A percentile compares a stretch with the other conserved stretches of the same genome.
phyloP scores from a whole-genome alignment of 805 yeast genomes.

The Metschnikowia kunwiensis region DNA sequence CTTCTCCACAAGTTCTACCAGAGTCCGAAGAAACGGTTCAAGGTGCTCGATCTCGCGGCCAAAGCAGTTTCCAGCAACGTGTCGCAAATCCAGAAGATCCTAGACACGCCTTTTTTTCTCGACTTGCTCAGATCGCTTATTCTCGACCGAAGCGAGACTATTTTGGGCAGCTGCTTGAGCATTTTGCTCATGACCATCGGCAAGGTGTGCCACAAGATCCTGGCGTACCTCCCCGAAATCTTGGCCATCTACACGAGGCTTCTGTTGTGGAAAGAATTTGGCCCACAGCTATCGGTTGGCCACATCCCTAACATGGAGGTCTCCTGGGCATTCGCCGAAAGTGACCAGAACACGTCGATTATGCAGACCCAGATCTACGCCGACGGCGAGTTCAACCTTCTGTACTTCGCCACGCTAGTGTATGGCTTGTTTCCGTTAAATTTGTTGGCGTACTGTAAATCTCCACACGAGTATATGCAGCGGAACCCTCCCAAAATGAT shows the following conservation, averaged over 20 bases:
- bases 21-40: conserved; percentile 34
- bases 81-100: conserved; percentile 29
- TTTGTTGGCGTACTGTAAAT: conserved; percentile 39
- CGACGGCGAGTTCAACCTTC: conserved; percentile 24
- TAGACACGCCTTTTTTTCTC: conserved; percentile 34
- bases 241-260: conserved; percentile 45
- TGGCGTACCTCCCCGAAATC: conserved; percentile 36
- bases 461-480: conserved; percentile 38
- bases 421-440: conserved; percentile 60
- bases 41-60: conserved; percentile 37
- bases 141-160: conserved; percentile 40
- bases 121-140: conserved; percentile 37
- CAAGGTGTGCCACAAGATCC: conserved; percentile 36
- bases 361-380: conserved; percentile 18
- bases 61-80: conserved; percentile 27
- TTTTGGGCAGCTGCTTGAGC: conserved; percentile 35
- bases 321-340: conserved; percentile 21
- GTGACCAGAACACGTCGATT: conserved; percentile 12
- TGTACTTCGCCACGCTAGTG: conserved; percentile 44
- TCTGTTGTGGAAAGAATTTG: conserved; percentile 8
- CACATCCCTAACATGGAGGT: background rate
- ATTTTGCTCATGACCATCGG: conserved; percentile 40
- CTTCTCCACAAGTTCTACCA: conserved; percentile 36
- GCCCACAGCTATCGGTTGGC: background rate
- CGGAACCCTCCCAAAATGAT: conserved; percentile 19